Evolutionary conservation across 2,329 filamentous ascomycete species (phyloP), one percentile per base, ranked within the genome.

Genomic region (Epichloe aotearoae): DNA sequence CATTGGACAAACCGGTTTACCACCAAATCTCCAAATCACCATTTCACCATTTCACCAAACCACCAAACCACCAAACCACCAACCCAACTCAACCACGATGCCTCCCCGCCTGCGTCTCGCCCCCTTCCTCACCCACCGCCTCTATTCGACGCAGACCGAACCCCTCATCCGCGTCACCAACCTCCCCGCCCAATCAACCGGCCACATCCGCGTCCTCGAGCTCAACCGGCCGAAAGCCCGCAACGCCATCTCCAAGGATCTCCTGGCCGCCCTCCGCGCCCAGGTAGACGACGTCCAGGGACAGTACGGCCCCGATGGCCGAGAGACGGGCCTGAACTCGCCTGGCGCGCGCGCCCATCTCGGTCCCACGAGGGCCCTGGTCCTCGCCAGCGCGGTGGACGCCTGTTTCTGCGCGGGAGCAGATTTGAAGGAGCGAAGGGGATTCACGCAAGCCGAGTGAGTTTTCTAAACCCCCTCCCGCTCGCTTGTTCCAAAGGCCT

Each of bases 341-440:
- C 56, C 59, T 0, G 70, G 71, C 3, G 71, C 69, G 0, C 59
- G 65, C 4, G 69, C 73, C 52, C 58, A 72, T 55, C 72, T 67
- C 54, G 76, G 75, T 0, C 76, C 77, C 0, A 96, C 90, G 15
- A 74, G 93, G 56, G 91, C 87, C 2, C 66, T 98, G 58, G 80
- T 98, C 40, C 60, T 98, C 15, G 86, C 88, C 11, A 94, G 87
- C 62, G 87, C 88, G 40, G 77, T 88, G n/a, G 88, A 96, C 59
- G 75, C 80, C 23, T 85, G 83, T 60, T 98, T 98, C 67, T 98
- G 93, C 67, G 88, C 93, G 0, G 93, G 93, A 38, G 93, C 93
- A 4, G 93, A 98, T 64, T 69, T 98, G 61, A 97, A 96, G 65
- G 91, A 96, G 73, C 74, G 91, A 30, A 77, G 78, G 52, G 79